Evolutionary conservation across 257 asterid genomes (phyloP), one percentile per base, ranked within the genome.

Genomic region (Cruciata laevipes): DNA sequence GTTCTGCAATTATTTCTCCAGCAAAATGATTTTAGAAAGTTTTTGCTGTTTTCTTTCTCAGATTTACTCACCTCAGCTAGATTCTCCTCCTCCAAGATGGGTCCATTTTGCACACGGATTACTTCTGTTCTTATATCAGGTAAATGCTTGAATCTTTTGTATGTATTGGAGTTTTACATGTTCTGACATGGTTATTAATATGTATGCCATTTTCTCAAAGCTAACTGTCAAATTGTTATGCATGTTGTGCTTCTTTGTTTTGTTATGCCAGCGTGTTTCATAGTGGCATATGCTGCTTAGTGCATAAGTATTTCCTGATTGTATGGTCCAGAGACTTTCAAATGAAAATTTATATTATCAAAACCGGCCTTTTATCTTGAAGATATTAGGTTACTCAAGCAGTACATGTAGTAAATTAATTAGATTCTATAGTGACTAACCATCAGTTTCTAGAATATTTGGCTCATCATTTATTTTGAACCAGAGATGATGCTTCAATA

Each of bases 31-130:
- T 30, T 60, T 4, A 13, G 23, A 61, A 13, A 47, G 21, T 18
- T n/a, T 13, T 67, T 68, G 68, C 68, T 65, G 42, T 66, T 51
- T 49, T 66, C 56, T 61, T 33, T 64, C 71, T 66, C 95, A 91
- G 98, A 79, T 87, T 65, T 89, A 91, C 80, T 91, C 98, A 63
- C 98, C 98, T 66, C 90, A 78, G 27, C 49, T 91, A 87, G 90
- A 91, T 75, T 80, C 98, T 69, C 86, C 98, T 57, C 98, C 96
- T 20, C 98, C 96, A 51, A 84, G 96, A 82, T 91, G 98, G 98
- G 98, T 91, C 61, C 84, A 85, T 75, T 80, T 91, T 78, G 98
- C 90, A 3, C 98, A 91, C 67, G 98, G 98, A 71, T 69, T 91
- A 63, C 89, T 89, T 77, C 95, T 91, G 53, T 91, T 91, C 75